Evolutionary conservation across 2,329 filamentous ascomycete genomes (phyloP), one percentile per base, ranked within the genome.

Genomic region (Aureobasidium leucospermi): DNA sequence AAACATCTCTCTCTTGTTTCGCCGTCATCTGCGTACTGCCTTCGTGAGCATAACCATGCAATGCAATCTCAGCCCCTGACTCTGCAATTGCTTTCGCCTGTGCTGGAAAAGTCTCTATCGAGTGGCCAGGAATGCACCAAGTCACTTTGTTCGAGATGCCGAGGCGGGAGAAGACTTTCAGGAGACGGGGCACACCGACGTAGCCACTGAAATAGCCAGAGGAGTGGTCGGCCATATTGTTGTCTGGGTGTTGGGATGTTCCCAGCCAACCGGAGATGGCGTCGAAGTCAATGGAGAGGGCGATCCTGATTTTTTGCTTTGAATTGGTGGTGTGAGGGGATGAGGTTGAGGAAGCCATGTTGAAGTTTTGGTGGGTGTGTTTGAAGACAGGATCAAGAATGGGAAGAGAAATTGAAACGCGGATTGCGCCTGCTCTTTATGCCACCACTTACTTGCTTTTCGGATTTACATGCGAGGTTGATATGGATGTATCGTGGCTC

Each of bases 91-190:
- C 71, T 53, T 72, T 69, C 2, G 79, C 78, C 59, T 83, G 74
- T 2, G 71, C 67, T 0, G 81, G 81, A 62, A 85, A 85, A 9
- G 77, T 82, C 63, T 85, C 82, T 53, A 81, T 74, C 0, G 77
- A 81, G 69, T 85, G 82, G 48, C 82, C 81, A 0, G 82, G 82
- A 10, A 85, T 77, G 65, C 83, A 84, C 82, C 81, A 85, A 3
- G 81, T 84, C 31, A 81, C 74, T 61, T 79, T 79, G 31, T 81
- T 73, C 3, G 79, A 71, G 28, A 85, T 76, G 1, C 69, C 66
- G 43, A 80, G 74, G 64, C 78, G 80, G 34, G 76, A 73, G 65
- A 85, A 80, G 53, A 85, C 70, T 47, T 76, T 78, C 9, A 85
- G 70, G 2, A 85, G 73, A 9, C 81, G 76, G 0, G 78, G 78